Conservation (phyloP, 225 moss, liverwort and hornwort species). For the Asterella californica region DNA sequence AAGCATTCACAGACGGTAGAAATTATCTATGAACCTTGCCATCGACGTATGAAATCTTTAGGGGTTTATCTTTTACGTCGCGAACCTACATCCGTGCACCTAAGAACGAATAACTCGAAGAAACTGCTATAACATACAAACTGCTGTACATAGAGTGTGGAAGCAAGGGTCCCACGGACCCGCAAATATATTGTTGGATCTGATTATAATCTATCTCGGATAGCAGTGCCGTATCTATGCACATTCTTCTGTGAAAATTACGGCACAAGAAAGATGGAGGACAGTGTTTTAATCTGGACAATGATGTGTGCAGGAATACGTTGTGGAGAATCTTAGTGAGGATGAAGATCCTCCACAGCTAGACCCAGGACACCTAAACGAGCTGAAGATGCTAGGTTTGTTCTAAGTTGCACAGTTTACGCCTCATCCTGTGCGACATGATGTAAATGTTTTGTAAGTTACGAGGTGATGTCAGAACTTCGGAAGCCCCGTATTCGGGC, state of each 20-base stretch:
- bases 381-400: conserved; percentile 80
- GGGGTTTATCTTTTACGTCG: too few species aligned
- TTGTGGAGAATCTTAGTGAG: conserved; percentile 68
- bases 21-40: too few species aligned
- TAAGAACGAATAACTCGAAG: too few species aligned
- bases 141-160: too few species aligned
- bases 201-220: neutral
- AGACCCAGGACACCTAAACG: conserved; percentile 67
- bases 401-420: conserved; percentile 26
- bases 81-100: too few species aligned
- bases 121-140: too few species aligned
- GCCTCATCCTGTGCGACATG: conserved; percentile 1
- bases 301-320: conserved; percentile 63
- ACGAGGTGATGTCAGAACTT: neutral
- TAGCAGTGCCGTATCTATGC: too few species aligned
- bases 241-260: neutral
- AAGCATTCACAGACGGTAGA: too few species aligned
- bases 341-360: conserved; percentile 60
- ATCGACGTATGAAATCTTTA: too few species aligned
- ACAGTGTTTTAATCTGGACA: neutral
- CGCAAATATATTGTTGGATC: too few species aligned
- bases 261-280: neutral
- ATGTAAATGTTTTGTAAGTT: conserved; percentile 17
- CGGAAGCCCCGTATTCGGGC: neutral
- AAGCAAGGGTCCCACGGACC: too few species aligned